Evolutionary conservation across 345 rosid genomes (phyloP), one percentile per base, ranked within the genome.

Genomic region (Acer saccharum): DNA sequence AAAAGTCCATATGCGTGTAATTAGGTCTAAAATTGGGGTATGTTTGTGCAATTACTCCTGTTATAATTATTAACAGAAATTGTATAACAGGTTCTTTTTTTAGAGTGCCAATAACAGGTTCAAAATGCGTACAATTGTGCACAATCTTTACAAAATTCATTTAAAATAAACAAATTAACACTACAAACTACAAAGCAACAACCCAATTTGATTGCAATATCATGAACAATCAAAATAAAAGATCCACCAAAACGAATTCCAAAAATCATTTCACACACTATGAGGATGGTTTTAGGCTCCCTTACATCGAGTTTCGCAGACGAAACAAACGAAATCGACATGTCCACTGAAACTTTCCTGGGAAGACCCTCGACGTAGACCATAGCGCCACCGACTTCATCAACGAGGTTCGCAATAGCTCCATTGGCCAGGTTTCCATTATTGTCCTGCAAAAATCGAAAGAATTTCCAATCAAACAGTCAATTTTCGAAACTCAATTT

Each of bases 331-430:
- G 94, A 89, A 58, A 96, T 93, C 1, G 94, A 88, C 97, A 96
- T 94, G 83, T 92, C 95, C 32, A 94, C 99, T 0, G 99, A 94
- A 50, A 96, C 95, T 46, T 78, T 80, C 85, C 88, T 83, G 0
- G 93, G 94, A 44, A 87, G 83, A 73, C 94, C 94, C 73, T 88
- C 91, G 0, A 84, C 88, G 11, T 85, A 78, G 55, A 88, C 85
- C 73, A 88, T 89, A 17, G 95, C 84, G 39, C 88, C 90, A 50
- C 98, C 99, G 55, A 92, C 88, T 55, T n/a, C 99, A 76, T 94
- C 99, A 35, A 96, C 91, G n/a, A 94, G 89, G 81, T 91, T 92
- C 2, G 94, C 97, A 69, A 94, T 85, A 0, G 95, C 97, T 21
- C 98, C 98, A 0, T 85, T 80, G 2, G 98, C 97, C 71, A 96